These are phyloP conservation scores for Madurella mycetomatis DNA, from an alignment of 2,329 filamentous ascomycete species.

Conservation along the genomic window DNA sequence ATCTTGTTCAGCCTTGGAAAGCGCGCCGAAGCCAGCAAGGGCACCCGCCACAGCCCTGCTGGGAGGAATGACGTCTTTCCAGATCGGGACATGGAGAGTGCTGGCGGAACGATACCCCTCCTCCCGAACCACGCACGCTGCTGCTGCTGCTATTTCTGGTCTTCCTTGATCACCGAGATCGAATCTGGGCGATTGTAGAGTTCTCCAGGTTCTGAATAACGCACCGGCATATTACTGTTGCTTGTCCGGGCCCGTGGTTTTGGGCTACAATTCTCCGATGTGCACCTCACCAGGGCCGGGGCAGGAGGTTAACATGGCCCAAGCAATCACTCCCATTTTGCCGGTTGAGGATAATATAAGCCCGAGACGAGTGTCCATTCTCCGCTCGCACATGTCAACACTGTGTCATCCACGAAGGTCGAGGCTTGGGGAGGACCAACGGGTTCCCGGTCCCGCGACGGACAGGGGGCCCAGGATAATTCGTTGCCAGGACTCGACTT, in stretches of 20 bases:
- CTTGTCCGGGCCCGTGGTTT: background rate
- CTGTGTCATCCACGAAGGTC: background rate
- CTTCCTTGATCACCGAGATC: constrained; percentile 1
- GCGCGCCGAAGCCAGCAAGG: constrained; percentile 12
- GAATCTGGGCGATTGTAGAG: background rate
- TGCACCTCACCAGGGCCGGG: background rate
- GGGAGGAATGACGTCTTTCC: constrained; percentile 22
- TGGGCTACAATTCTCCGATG: background rate
- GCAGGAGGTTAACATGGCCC: background rate
- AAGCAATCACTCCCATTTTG: background rate
- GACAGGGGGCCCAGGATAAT: constrained; percentile 5
- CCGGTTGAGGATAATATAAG: background rate
- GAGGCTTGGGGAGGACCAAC: constrained; percentile 1
- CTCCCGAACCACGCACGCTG: too few relatives aligned
- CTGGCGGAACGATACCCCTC: background rate
- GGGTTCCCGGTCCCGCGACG: background rate
- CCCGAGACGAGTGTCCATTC: background rate
- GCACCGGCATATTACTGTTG: background rate
- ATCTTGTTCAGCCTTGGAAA: constrained; percentile 24
- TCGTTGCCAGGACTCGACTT: constrained; percentile 7
- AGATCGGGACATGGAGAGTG: constrained; percentile 12
- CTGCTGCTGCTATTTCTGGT: constrained; percentile 17
- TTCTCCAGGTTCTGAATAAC: background rate
- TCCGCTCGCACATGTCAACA: constrained; percentile 5
- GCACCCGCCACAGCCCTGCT: constrained; percentile 14